These are phyloP conservation scores for Anisodus tanguticus DNA, from an alignment of 257 asterid genomes.

Conservation along the genomic window DNA sequence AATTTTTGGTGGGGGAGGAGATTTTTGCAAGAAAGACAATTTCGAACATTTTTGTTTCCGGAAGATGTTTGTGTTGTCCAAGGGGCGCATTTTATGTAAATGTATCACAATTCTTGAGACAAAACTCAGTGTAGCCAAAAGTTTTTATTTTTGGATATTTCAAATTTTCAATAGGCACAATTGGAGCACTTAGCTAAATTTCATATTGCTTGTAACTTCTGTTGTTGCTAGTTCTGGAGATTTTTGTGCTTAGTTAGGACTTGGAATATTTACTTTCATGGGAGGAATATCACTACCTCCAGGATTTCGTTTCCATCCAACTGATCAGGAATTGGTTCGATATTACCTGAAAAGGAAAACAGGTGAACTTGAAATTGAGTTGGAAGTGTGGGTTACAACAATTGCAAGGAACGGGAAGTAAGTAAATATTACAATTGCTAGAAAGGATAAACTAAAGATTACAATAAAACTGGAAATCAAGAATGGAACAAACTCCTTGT, in stretches of 20 bases:
- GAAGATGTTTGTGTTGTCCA: constrained; percentile 47
- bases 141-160: constrained; percentile 60
- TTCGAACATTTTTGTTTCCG: constrained; percentile 22
- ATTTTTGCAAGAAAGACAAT: background rate
- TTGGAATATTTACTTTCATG: constrained; percentile 32
- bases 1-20: background rate
- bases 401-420: too few relatives aligned
- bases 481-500: too few relatives aligned
- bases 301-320: constrained; percentile 62
- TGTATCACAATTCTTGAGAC: constrained; percentile 40
- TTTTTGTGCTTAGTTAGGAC: constrained; percentile 20
- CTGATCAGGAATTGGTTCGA: constrained; percentile 58
- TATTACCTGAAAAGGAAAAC: constrained; percentile 57
- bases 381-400: constrained; percentile 29
- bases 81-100: constrained; percentile 39
- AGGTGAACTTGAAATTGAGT: constrained; percentile 57
- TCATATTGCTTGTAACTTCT: background rate
- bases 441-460: too few relatives aligned
- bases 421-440: too few relatives aligned
- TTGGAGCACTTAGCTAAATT: constrained; percentile 35
- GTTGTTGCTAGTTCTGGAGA: background rate
- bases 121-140: constrained; percentile 42
- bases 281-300: constrained; percentile 58
- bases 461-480: too few relatives aligned
- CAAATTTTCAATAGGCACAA: constrained; percentile 49